Percentiles rank a stretch among this genome's conserved stretches.
These are phyloP conservation scores for Thelonectria discophora DNA, from an alignment of 2,329 filamentous ascomycete species.

Conservation along the genomic window DNA sequence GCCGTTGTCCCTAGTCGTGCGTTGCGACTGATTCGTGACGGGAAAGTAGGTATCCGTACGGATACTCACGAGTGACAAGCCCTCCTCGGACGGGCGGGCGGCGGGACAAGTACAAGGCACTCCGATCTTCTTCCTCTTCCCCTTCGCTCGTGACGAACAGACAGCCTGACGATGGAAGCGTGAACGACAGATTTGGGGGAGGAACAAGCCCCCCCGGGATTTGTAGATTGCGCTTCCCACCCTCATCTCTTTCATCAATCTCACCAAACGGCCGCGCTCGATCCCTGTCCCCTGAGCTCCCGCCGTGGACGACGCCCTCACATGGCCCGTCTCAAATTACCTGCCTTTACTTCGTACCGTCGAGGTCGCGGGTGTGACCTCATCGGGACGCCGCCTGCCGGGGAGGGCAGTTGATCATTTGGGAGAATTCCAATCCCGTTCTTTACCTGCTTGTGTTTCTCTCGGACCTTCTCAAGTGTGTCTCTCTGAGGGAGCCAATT, in stretches of 20 bases:
- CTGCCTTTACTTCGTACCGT: background rate
- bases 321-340: constrained; percentile 19
- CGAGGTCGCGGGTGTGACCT: constrained; percentile 7
- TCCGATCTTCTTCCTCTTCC: no score
- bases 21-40: background rate
- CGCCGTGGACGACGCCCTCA: constrained; percentile 13
- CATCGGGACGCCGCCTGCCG: background rate
- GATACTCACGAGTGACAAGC: background rate
- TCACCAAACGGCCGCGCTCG: constrained; percentile 16
- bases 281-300: constrained; percentile 19
- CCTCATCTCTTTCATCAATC: constrained; percentile 29
- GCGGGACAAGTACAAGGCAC: no score
- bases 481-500: no score
- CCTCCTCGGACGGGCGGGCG: background rate
- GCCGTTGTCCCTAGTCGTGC: background rate
- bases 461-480: no score
- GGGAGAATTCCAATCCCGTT: no score
- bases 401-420: background rate
- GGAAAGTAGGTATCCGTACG: background rate
- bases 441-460: no score
- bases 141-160: no score
- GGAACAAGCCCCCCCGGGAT: constrained; percentile 19
- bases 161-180: background rate
- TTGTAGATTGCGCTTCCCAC: constrained; percentile 24
- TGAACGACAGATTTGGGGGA: constrained; percentile 2